phyloP scores from a whole-genome alignment of 1,284 basidiomycete species.

The Naganishia sp. region DNA sequence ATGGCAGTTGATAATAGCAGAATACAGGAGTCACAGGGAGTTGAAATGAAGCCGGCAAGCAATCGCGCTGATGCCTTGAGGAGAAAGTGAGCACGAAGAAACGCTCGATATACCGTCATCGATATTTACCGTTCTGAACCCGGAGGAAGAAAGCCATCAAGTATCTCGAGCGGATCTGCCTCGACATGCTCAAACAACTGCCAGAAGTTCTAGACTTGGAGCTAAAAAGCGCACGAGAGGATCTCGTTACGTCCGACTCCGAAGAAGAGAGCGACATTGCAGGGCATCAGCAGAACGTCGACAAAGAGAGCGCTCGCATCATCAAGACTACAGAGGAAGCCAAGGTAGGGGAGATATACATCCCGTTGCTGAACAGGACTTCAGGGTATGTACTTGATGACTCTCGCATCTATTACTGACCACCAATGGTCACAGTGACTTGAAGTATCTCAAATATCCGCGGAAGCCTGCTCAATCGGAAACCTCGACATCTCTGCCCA shows the following conservation, averaged over 20 bases:
- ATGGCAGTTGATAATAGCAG: not conserved
- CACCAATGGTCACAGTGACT: conserved; percentile 4
- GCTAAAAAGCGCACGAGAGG: not conserved
- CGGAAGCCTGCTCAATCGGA: conserved; percentile 19
- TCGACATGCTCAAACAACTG: conserved; percentile 23
- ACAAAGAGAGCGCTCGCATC: not conserved
- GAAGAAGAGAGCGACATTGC: conserved; percentile 6
- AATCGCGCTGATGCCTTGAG: not conserved
- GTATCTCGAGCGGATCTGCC: conserved; percentile 21
- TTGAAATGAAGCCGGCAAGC: not conserved
- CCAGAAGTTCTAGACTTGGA: conserved; percentile 2
- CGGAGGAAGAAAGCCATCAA: conserved; percentile 27
- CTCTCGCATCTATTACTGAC: not conserved
- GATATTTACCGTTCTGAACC: not conserved
- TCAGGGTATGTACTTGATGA: conserved; percentile 37
- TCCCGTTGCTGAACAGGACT: conserved; percentile 37
- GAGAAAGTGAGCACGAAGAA: not conserved
- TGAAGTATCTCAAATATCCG: conserved; percentile 28
- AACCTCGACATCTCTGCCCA: not conserved
- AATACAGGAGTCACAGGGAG: not conserved
- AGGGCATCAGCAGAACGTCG: conserved; percentile 2
- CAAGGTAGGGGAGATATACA: conserved; percentile 19
- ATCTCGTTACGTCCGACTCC: not conserved
- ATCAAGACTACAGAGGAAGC: not conserved
- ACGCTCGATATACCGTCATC: not conserved